A percentile compares a stretch with the other conserved stretches of the same genome.
Conservation (phyloP, 768 basidiomycete genomes). For the Sistotremastrum niveocremeum region DNA sequence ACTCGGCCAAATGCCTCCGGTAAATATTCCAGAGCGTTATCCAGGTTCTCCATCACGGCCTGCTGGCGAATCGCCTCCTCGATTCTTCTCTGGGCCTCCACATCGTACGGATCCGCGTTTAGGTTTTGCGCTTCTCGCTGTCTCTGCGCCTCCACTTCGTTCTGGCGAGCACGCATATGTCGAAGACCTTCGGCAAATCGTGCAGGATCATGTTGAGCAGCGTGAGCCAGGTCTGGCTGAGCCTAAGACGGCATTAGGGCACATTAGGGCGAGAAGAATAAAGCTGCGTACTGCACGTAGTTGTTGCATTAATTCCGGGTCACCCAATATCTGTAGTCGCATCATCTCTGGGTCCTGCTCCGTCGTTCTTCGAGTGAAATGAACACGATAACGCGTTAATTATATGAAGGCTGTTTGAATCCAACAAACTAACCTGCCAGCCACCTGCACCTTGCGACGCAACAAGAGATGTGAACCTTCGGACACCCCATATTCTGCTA, state of each 20-base stretch:
- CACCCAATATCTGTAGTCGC: slow-evolving; percentile 74
- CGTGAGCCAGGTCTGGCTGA: slow-evolving; percentile 71
- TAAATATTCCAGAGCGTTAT: slow-evolving; percentile 85
- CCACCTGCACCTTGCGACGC: slow-evolving; percentile 41
- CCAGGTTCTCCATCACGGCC: slow-evolving; percentile 83
- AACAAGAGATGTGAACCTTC: slow-evolving; percentile 55
- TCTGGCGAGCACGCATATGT: slow-evolving; percentile 43
- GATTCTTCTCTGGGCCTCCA: slow-evolving; percentile 86
- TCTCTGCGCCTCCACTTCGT: slow-evolving; percentile 37
- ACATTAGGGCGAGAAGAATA: neutral
- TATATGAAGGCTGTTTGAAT: neutral
- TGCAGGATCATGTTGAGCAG: slow-evolving; percentile 50
- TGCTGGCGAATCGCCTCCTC: slow-evolving; percentile 88
- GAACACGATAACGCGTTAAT: neutral
- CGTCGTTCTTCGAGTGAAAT: slow-evolving; percentile 31
- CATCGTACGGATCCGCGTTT: slow-evolving; percentile 80
- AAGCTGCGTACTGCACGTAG: slow-evolving; percentile 42
- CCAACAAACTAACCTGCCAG: slow-evolving; percentile 23
- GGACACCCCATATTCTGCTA: slow-evolving; percentile 50
- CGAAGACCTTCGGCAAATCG: slow-evolving; percentile 66
- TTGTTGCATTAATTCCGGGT: slow-evolving; percentile 67
- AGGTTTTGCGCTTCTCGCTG: slow-evolving; percentile 53
- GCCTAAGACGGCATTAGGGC: slow-evolving; percentile 29
- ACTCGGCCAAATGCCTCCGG: slow-evolving; percentile 92
- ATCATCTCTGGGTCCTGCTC: slow-evolving; percentile 83